Evolutionary conservation across 352 stramenopile species (phyloP), one percentile per base, ranked within the genome.

Genomic region (Elongisporangium prolatum): DNA sequence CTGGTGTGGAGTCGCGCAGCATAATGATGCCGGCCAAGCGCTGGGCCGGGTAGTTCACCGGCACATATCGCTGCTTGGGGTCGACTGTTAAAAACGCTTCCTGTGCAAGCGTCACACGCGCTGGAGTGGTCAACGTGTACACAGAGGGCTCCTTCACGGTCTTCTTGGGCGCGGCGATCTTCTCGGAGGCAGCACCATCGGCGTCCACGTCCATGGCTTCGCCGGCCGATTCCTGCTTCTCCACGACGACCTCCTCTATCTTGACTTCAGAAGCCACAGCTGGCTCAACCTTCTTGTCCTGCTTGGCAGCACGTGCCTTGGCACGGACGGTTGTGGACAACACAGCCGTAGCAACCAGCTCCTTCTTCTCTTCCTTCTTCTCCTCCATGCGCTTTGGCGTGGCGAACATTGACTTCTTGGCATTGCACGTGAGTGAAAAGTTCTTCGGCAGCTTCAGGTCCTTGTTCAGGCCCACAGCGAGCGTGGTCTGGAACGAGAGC

Each of bases 321-420:
- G 96, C 93, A 71, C 99, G 99, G 5, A 93, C 93, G 0, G 97
- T 99, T 52, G 97, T 99, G 20, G 95, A 99, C 52, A 99, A 80
- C 47, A 98, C 93, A 4, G 98, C 97, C 0, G 96, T 99, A 10
- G 97, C 94, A 0, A 99, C 96, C 20, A 97, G 77, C 69, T 99
- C 97, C 70, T 99, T 99, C 73, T 98, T 98, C 62, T 99, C 96
- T 67, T 99, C 97, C 72, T 99, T 99, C 80, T 99, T 99, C 71
- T 99, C 96, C 62, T 98, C 95, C 59, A 99, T 79, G 37, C 91
- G 94, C 80, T 99, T 98, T 1, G 97, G 97, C 56, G 98, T 99
- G 3, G 97, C 96, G 81, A 99, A 99, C 28, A 82, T 72, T 65
- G 91, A 98, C 51, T 97, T 97, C 70, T 98, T 97, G 11, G 89